Base-by-base conservation (phyloP, 75 land plant genomes). In the Pinus tabuliformis region DNA sequence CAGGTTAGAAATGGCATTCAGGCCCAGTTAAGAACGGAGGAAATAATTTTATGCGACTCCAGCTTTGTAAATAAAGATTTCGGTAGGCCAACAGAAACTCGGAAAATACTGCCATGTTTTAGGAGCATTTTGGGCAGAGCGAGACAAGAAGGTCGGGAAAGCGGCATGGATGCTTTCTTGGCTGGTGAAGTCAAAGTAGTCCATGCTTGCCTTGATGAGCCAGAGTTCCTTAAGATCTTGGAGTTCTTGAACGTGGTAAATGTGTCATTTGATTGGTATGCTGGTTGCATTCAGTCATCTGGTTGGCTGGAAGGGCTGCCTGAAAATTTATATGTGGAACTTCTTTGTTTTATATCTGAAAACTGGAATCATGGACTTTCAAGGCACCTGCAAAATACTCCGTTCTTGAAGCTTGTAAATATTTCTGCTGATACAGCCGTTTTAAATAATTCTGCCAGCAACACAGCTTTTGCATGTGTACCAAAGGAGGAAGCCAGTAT, bases 271-370 rank as follows among this genome's bases (percentile, higher is more conserved):
- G 64, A 76, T 8, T 83, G 85, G 84, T 86, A 86, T 73, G 64
- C 71, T 2, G 76, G 72, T 73, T 86, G 78, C 60, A 72, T 89
- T 57, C 37, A 36, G 56, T 36, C 79, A 22, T 75, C 79, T 24
- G 74, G 76, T 76, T 80, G 88, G 62, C 79, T 84, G 12, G 3
- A 59, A 49, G 73, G 82, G 30, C 79, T 82, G 3, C 70, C 83
- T 1, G 89, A 89, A 17, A 79, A 75, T 57, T 59, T 84, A 37
- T 89, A 89, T 61, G 36, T 84, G 36, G 79, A 84, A 56, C 81
- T 89, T 30, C 1, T 30, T 30, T 30, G 30, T 30, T 30, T 30
- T 30, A 30, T 30, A 30, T 30, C 1, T 30, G 30, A 30, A 30
- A 30, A 30, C 30, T 30, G 30, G 30, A 30, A 30, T 1, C 30